Conservation (phyloP, 495 filamentous ascomycete species). For the Haplographium delicatum region DNA sequence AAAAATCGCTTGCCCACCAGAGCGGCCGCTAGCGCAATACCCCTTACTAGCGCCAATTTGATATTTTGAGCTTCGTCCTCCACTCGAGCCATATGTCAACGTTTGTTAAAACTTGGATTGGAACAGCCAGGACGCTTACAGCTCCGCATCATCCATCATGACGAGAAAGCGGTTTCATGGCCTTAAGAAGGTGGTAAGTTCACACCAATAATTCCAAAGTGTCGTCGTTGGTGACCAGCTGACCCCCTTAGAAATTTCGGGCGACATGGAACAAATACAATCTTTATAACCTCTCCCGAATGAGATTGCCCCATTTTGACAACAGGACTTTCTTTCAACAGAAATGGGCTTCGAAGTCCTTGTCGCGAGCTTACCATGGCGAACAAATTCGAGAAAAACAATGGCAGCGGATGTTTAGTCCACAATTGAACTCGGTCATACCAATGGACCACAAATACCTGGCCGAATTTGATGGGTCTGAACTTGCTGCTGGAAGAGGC, state of each 20-base stretch:
- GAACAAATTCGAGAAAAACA: conserved; percentile 85
- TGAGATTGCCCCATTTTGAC: conserved; percentile 30
- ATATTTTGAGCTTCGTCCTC: conserved; percentile 3
- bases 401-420: conserved; percentile 89
- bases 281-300: conserved; percentile 73
- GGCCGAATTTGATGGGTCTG: conserved; percentile 72
- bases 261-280: conserved; percentile 99
- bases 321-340: conserved; percentile 85
- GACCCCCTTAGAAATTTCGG: conserved; percentile 66
- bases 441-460: conserved; percentile 77
- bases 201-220: not conserved
- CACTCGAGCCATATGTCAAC: not conserved
- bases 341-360: conserved; percentile 87
- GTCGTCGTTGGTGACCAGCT: conserved; percentile 4
- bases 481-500: conserved; percentile 74
- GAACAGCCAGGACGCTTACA: not conserved
- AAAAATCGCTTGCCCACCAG: not conserved
- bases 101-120: not conserved
- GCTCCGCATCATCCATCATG: conserved; percentile 32
- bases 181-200: conserved; percentile 35
- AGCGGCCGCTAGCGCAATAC: not conserved
- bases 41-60: not conserved
- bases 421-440: conserved; percentile 68
- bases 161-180: conserved; percentile 58
- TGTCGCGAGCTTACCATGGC: conserved; percentile 83